Percentiles rank a stretch among this genome's conserved stretches.
Evolutionary conservation across 306 rosid genomes (phyloP).

Genomic region (Acacia confusa): DNA sequence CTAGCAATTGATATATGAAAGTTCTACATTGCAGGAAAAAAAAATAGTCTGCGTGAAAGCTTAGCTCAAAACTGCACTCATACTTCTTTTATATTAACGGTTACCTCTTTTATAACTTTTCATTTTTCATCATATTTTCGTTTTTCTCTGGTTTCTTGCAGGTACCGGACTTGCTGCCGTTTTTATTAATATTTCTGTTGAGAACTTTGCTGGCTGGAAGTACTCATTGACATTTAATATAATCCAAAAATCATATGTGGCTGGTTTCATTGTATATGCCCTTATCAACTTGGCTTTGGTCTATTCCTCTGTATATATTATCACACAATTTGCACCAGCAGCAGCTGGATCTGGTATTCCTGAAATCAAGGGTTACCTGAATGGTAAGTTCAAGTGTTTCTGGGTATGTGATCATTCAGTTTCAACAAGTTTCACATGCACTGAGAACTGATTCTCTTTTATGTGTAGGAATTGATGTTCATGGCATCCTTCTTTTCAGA

Average conservation of each 20-base stretch:
- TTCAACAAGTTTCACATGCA: constrained; percentile 7
- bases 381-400: constrained; percentile 59
- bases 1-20: background rate
- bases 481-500: constrained; percentile 91
- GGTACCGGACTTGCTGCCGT: constrained; percentile 98
- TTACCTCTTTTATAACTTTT: background rate
- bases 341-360: constrained; percentile 99
- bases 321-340: constrained; percentile 91
- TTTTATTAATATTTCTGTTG: constrained; percentile 90
- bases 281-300: constrained; percentile 86
- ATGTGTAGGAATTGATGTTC: constrained; percentile 80
- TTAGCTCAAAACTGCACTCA: background rate
- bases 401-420: constrained; percentile 13
- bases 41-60: background rate
- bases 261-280: constrained; percentile 79
- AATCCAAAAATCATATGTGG: constrained; percentile 89
- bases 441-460: constrained; percentile 39
- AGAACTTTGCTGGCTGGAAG: constrained; percentile 99
- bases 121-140: background rate
- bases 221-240: constrained; percentile 80
- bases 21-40: background rate
- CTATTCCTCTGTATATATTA: constrained; percentile 75
- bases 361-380: constrained; percentile 97
- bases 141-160: constrained; percentile 43
- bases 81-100: background rate